phyloP scores from a whole-genome alignment of 495 filamentous ascomycete species.

The Bacidia gigantensis region DNA sequence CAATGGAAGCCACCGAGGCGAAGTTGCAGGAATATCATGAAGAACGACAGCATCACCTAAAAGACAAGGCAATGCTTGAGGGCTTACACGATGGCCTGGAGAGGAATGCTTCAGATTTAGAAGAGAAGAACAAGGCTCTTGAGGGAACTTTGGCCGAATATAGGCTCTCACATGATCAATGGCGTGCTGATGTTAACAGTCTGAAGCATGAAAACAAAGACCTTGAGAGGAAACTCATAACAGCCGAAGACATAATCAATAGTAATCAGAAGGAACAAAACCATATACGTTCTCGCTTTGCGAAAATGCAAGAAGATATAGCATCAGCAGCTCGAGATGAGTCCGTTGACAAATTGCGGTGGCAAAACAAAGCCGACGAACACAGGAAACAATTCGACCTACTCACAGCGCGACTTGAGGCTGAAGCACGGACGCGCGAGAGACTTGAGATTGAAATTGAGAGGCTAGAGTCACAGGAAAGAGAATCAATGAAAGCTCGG shows the following conservation, averaged over 20 bases:
- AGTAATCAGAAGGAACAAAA: conserved; percentile 70
- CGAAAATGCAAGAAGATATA: conserved; percentile 76
- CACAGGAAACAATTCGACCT: conserved; percentile 63
- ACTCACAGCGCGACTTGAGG: conserved; percentile 60
- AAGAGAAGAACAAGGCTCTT: conserved; percentile 41
- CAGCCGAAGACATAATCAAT: conserved; percentile 60
- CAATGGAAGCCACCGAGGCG: conserved; percentile 50
- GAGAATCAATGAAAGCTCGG: conserved; percentile 45
- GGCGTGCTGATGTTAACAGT: conserved; percentile 40
- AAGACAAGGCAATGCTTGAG: conserved; percentile 48
- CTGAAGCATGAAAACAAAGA: conserved; percentile 42
- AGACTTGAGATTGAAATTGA: conserved; percentile 68
- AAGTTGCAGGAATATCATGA: conserved; percentile 39
- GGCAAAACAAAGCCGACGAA: conserved; percentile 58
- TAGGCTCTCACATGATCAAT: conserved; percentile 40
- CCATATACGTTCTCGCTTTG: conserved; percentile 64
- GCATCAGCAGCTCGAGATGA: conserved; percentile 59
- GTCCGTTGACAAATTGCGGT: conserved; percentile 62
- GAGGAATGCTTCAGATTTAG: conserved; percentile 49
- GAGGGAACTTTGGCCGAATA: conserved; percentile 49
- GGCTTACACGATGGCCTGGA: conserved; percentile 50
- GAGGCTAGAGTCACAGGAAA: conserved; percentile 59
- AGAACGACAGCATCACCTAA: conserved; percentile 39
- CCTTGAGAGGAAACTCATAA: conserved; percentile 51
- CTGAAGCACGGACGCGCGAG: conserved; percentile 63